Evolutionary conservation across 306 rosid genomes (phyloP).

Genomic region (Mucuna pruriens): DNA sequence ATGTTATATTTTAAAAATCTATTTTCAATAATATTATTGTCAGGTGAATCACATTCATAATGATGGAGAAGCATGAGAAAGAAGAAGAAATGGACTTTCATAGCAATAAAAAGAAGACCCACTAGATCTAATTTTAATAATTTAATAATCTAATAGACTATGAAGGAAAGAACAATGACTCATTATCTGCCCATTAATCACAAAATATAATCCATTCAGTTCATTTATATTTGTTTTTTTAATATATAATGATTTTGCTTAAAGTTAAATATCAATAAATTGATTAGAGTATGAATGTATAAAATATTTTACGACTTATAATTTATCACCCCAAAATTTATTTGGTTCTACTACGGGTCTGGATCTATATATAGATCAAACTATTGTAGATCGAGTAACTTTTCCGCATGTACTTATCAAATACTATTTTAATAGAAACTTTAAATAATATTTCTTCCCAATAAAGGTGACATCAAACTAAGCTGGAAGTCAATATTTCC

Average conservation of each 20-base stretch:
- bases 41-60: not conserved
- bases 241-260: not conserved
- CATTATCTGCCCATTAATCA: not conserved
- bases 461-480: not conserved
- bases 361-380: not conserved
- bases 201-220: not conserved
- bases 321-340: not conserved
- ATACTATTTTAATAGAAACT: not conserved
- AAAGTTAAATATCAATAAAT: not conserved
- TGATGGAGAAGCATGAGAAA: not conserved
- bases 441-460: not conserved
- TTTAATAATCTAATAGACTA: not conserved
- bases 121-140: not conserved
- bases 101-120: not conserved
- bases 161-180: not conserved
- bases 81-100: not conserved
- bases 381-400: not conserved
- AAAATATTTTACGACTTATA: not conserved
- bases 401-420: not conserved
- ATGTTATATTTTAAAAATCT: not conserved
- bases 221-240: not conserved
- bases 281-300: not conserved
- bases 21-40: not conserved
- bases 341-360: not conserved
- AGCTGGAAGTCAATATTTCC: not conserved